Conservation (phyloP, 805 yeast species). For the Wickerhamiella bombiphila region DNA sequence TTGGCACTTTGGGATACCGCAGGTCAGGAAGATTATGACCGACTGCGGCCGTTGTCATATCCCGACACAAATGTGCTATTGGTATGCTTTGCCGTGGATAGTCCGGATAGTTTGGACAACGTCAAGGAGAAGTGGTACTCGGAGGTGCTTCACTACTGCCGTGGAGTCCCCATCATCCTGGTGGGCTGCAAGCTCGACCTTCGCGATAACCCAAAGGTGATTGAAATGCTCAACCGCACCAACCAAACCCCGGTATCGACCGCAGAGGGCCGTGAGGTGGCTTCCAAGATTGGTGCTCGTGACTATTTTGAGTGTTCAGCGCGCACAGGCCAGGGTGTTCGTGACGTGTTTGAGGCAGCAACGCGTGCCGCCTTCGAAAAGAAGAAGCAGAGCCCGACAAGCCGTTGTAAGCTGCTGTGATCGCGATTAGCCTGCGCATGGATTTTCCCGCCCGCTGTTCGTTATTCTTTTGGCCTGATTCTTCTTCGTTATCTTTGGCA, state of each 20-base stretch:
- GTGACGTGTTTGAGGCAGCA: constrained; percentile 85
- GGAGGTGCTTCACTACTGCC: constrained; percentile 87
- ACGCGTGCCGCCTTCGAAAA: constrained; percentile 65
- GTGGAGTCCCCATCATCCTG: constrained; percentile 79
- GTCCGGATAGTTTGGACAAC: constrained; percentile 84
- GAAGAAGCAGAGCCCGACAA: constrained; percentile 15
- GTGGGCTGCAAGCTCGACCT: constrained; percentile 88
- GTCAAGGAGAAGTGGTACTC: constrained; percentile 94
- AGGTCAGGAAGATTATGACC: constrained; percentile 95
- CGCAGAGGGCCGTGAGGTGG: constrained; percentile 74
- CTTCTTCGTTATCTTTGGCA: neutral
- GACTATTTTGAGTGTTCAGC: constrained; percentile 88
- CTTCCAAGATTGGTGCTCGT: constrained; percentile 77
- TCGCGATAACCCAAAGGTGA: constrained; percentile 66
- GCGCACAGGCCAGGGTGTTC: constrained; percentile 70
- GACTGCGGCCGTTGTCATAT: constrained; percentile 79
- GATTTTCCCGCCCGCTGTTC: no score
- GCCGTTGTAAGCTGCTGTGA: constrained; percentile 2
- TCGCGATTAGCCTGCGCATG: no score
- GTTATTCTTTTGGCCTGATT: neutral
- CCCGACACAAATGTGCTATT: constrained; percentile 87
- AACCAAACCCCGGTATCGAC: constrained; percentile 70
- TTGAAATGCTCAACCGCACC: constrained; percentile 57
- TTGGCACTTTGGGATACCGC: constrained; percentile 97
- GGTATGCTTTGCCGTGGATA: constrained; percentile 80